phyloP scores from a whole-genome alignment of 2,329 filamentous ascomycete species.

The Decorospora gaudefroyi region DNA sequence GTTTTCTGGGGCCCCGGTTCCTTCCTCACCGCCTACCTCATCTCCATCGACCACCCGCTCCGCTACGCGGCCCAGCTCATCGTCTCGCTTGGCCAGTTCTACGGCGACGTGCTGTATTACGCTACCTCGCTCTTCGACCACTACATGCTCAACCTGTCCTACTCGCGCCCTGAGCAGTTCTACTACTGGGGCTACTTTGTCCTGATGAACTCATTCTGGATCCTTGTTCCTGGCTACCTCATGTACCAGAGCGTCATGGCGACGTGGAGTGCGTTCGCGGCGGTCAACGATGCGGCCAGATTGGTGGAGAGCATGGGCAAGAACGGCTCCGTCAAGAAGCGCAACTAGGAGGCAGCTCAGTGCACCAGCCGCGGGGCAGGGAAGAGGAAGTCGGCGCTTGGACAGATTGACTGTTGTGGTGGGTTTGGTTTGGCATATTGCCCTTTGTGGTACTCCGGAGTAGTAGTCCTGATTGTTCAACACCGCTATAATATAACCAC shows the following conservation, averaged over 20 bases:
- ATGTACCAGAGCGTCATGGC: conserved; percentile 44
- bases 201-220: conserved; percentile 69
- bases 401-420: no score
- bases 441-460: no score
- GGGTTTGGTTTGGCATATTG: no score
- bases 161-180: conserved; percentile 64
- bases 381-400: background rate
- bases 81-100: conserved; percentile 66
- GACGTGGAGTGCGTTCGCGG: conserved; percentile 42
- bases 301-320: conserved; percentile 34
- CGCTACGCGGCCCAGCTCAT: conserved; percentile 64
- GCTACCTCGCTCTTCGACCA: conserved; percentile 66
- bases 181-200: conserved; percentile 71
- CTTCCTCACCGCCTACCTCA: conserved; percentile 60
- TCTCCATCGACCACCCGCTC: conserved; percentile 59
- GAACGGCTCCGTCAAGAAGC: conserved; percentile 41
- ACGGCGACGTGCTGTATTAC: conserved; percentile 68
- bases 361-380: background rate
- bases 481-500: no score
- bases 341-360: conserved; percentile 26
- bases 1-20: conserved; percentile 65
- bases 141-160: conserved; percentile 57
- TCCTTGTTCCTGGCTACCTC: conserved; percentile 58
- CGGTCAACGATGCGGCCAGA: conserved; percentile 44
- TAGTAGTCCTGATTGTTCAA: no score